Evolutionary conservation across 148 eudicot species (phyloP), one percentile per base, ranked within the genome.

Genomic region (Chenopodium quinoa): DNA sequence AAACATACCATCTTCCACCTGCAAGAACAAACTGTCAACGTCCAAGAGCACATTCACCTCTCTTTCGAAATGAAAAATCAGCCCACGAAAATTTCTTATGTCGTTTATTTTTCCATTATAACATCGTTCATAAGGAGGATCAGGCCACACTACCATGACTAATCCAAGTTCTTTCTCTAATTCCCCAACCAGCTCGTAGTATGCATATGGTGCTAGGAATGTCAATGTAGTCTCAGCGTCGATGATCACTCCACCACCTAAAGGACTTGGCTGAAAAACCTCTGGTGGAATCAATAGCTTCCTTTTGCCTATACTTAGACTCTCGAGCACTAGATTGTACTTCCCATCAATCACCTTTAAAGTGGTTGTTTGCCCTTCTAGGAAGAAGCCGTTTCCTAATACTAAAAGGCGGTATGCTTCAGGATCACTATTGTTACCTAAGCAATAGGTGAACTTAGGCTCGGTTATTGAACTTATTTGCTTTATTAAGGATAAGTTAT

Each of bases 381-480:
- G 79, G 75, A 82, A 76, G 40, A 76, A 23, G 11, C 75, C 84
- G 23, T 76, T 76, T 67, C 84, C 84, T 69, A 75, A 16, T 19
- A 82, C 75, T 58, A 82, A 58, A 3, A 65, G 75, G 40, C 47
- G 67, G 11, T 75, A 58, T 34, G 84, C 79, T 27, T 67, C 69
- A 67, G 75, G 75, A 69, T 82, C 69, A 23, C 75, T 82, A 20
- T 2, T 78, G 68, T 81, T 75, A 25, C 83, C 83, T 32, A 81
- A 81, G n/a, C 79, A 81, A 56, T 81, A 81, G 22, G 83, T 81
- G 79, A 81, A 81, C 17, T 32, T 75, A 12, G 75, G 79, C 75
- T 75, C 68, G 0, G 37, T 37, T 19, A 67, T 34, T 75, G 66
- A n/a, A 20, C 75, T 67, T 75, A 81, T 68, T 68, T 75, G 83